Evolutionary conservation across 805 yeast genomes (phyloP).

Genomic region (Candida argentea): DNA sequence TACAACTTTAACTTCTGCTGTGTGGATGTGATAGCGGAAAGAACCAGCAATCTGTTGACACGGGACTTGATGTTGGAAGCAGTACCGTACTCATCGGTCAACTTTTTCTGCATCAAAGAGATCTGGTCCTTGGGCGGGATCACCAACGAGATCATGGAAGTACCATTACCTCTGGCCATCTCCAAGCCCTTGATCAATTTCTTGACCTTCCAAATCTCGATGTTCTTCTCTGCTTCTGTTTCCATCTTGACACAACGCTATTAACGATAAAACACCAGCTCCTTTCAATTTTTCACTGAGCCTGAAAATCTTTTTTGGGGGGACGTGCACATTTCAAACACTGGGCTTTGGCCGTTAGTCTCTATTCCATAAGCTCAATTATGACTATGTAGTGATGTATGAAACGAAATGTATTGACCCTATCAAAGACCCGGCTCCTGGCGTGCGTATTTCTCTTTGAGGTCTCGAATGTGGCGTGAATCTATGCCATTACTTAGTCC

Average conservation of each 20-base stretch:
- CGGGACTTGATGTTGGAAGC: conserved; percentile 97
- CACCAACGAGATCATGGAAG: conserved; percentile 95
- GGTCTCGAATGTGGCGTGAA: conserved; percentile 45
- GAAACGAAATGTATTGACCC: too few relatives aligned
- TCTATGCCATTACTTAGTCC: conserved; percentile 80
- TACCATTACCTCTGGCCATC: conserved; percentile 95
- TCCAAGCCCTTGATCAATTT: conserved; percentile 83
- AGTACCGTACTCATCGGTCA: conserved; percentile 97
- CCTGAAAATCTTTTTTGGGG: not conserved
- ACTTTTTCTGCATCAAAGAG: conserved; percentile 76
- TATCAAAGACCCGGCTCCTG: too few relatives aligned
- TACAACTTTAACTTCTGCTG: conserved; percentile 93
- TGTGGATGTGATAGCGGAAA: conserved; percentile 95
- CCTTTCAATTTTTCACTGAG: too few relatives aligned
- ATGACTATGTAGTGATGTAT: too few relatives aligned
- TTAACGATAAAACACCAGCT: too few relatives aligned
- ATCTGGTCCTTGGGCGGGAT: conserved; percentile 95
- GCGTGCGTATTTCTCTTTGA: conserved; percentile 57
- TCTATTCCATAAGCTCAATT: too few relatives aligned
- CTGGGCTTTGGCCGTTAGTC: too few relatives aligned
- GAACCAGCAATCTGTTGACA: conserved; percentile 89
- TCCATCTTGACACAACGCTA: conserved; percentile 26
- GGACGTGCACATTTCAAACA: too few relatives aligned
- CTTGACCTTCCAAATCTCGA: conserved; percentile 98
- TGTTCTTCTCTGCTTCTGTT: conserved; percentile 79